These are phyloP conservation scores for Phycomyces nitens DNA, from an alignment of 192 early-diverging fungal species.

Conservation along the genomic window DNA sequence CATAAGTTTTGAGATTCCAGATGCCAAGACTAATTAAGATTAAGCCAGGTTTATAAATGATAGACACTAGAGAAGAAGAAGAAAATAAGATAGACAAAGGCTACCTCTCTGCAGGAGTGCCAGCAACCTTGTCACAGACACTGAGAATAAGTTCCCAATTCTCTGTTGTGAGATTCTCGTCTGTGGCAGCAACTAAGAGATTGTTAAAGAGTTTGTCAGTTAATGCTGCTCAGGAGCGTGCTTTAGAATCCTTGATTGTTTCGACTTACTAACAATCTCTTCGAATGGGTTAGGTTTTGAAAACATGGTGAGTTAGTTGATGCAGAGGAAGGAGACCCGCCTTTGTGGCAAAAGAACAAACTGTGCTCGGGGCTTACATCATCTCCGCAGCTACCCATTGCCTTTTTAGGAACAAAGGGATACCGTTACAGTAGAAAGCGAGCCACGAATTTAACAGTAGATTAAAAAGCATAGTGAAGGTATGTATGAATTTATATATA, in stretches of 20 bases:
- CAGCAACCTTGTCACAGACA: conserved; percentile 66
- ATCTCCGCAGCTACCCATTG: no score
- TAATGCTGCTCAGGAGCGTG: not conserved
- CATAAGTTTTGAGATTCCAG: not conserved
- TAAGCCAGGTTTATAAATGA: not conserved
- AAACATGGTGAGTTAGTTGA: conserved; percentile 36
- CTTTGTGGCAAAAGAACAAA: no score
- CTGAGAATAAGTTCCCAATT: conserved; percentile 85
- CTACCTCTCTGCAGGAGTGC: conserved; percentile 47
- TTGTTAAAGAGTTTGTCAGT: not conserved
- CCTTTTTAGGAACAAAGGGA: no score
- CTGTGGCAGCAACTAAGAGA: conserved; percentile 76
- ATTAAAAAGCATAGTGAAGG: no score
- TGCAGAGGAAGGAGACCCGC: not conserved
- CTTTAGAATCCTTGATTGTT: not conserved
- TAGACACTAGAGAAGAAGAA: not conserved
- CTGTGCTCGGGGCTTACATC: no score
- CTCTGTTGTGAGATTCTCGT: conserved; percentile 88
- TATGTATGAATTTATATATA: no score
- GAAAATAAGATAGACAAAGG: not conserved
- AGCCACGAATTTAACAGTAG: no score
- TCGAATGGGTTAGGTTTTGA: conserved; percentile 50
- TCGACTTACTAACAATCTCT: conserved; percentile 48
- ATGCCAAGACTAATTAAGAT: not conserved
- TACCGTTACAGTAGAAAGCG: no score